Percentiles rank a stretch among this genome's conserved stretches.
Conservation (phyloP, 306 rosid genomes). For the Prunus davidiana region DNA sequence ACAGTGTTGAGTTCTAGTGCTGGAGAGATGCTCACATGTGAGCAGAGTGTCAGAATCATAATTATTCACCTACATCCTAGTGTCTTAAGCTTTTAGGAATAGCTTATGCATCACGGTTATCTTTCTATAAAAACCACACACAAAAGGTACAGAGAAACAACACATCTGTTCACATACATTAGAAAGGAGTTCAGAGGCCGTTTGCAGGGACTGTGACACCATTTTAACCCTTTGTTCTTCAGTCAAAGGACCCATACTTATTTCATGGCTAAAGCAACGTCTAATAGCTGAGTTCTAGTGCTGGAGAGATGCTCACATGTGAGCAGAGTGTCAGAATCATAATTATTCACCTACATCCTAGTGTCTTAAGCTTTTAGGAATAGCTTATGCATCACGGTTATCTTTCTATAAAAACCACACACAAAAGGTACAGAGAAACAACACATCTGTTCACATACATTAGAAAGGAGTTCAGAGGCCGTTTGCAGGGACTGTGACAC, state of each 20-base stretch:
- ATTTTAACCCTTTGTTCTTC: constrained; percentile 88
- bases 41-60: not conserved
- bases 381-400: not conserved
- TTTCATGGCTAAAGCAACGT: constrained; percentile 95
- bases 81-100: not conserved
- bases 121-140: not conserved
- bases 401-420: not conserved
- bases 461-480: constrained; percentile 52
- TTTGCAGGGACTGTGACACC: constrained; percentile 65
- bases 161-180: constrained; percentile 38
- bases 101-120: not conserved
- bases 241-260: constrained; percentile 78
- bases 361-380: not conserved
- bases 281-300: constrained; percentile 38
- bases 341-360: not conserved
- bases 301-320: not conserved
- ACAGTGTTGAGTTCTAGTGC: not conserved
- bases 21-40: not conserved
- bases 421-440: constrained; percentile 4
- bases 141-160: constrained; percentile 7
- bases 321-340: not conserved
- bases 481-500: constrained; percentile 61
- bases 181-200: constrained; percentile 53
- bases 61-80: not conserved
- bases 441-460: constrained; percentile 39